phyloP scores from a whole-genome alignment of 192 early-diverging fungal genomes.

The Powellomyces hirtus region DNA sequence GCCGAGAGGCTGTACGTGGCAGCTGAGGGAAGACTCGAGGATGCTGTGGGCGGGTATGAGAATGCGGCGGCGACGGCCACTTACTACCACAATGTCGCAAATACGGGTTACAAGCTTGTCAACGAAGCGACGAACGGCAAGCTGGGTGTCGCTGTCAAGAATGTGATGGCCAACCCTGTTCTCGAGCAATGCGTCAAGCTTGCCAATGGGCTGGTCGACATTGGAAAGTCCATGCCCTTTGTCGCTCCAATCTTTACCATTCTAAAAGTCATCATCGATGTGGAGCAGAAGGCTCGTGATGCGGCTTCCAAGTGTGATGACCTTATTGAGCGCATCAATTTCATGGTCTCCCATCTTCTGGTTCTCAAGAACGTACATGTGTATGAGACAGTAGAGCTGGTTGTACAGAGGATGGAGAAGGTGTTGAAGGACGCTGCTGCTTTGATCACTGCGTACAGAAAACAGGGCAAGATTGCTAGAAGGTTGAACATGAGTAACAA shows the following conservation, averaged over 20 bases:
- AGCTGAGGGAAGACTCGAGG: no score
- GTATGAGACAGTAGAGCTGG: conserved; percentile 32
- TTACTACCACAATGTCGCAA: no score
- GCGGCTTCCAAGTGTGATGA: conserved; percentile 51
- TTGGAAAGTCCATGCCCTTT: conserved; percentile 40
- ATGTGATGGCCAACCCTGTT: no score
- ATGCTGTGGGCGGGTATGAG: no score
- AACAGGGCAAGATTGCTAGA: conserved; percentile 48
- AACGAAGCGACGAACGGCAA: no score
- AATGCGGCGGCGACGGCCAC: no score
- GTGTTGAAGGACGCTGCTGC: conserved; percentile 41
- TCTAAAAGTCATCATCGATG: conserved; percentile 52
- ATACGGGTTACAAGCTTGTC: no score
- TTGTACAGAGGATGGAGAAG: conserved; percentile 42
- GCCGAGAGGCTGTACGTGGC: no score
- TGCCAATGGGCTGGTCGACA: conserved; percentile 1
- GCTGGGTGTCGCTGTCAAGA: no score
- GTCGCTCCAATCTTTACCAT: conserved; percentile 53
- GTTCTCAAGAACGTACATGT: conserved; percentile 42
- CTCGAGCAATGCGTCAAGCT: conserved; percentile 5
- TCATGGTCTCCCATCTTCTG: conserved; percentile 51
- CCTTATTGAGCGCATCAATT: conserved; percentile 55
- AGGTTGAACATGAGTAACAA: conserved; percentile 51
- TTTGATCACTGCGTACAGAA: conserved; percentile 48
- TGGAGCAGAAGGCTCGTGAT: conserved; percentile 49